Base-by-base conservation (phyloP, 805 yeast species). In the Torulaspora delbrueckii region DNA sequence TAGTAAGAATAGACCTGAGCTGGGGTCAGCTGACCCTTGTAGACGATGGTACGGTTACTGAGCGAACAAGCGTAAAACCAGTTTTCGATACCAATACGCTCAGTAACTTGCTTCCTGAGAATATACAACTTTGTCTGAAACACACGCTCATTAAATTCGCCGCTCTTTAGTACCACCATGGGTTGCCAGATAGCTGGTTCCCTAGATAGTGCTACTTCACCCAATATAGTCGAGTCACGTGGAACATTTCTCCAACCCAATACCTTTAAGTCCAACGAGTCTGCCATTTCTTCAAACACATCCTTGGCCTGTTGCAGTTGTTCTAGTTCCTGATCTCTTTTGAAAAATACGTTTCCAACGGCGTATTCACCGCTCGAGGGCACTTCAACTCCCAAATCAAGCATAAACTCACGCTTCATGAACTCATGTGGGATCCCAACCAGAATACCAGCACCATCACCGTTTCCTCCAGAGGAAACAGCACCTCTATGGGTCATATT, bases 401-500 rank as follows among this genome's bases (percentile, higher is more conserved):
- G 80, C 58, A 78, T 78, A 65, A 90, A 90, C 71, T 91, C 98
- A 66, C 91, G 80, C 48, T 69, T 68, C 75, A 91, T 80, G 66
- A 93, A 87, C 54, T 78, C 81, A 70, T 90, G 96, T 28, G 97
- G 96, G 52, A 91, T 81, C 25, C 96, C 84, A 41, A 93, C 79
- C 79, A 91, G 80, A 51, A 91, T 88, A 67, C 99, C 99, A 23
- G 99, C 99, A 69, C 99, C 99, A 65, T 91, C 99, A 69, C 99
- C 99, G 66, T 91, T 96, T 18, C 97, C 95, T 62, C 90, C 96
- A 1, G 88, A 75, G 48, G 96, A 95, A 50, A 90, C 96, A 33
- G 98, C 98, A 64, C 99, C 99, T 72, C 99, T 81, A 69, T 91
- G 99, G 51, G 97, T 86, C 99, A 91, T 93, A 71, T 93, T 91